A percentile compares a stretch with the other conserved stretches of the same genome.
These are phyloP conservation scores for Globisporangium rhizosaccharum DNA, from an alignment of 352 stramenopile species.

Conservation along the genomic window DNA sequence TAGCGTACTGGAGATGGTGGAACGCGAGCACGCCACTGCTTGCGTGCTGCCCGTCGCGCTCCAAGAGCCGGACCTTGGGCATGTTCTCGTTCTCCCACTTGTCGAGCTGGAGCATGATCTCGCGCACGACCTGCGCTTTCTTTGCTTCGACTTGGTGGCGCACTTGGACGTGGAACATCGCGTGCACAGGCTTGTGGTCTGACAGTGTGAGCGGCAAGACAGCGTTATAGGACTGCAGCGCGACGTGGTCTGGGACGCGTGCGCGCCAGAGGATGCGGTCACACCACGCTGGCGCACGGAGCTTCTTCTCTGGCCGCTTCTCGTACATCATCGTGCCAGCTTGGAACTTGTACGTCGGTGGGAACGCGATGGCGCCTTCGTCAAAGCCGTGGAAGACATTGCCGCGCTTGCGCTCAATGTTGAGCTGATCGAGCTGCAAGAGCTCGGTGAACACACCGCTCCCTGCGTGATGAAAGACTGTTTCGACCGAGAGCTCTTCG, in stretches of 20 bases:
- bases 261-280: conserved; percentile 85
- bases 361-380: conserved; percentile 90
- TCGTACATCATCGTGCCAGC: conserved; percentile 95
- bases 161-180: conserved; percentile 86
- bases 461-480: conserved; percentile 62
- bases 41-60: conserved; percentile 26
- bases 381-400: conserved; percentile 87
- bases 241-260: conserved; percentile 44
- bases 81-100: conserved; percentile 96
- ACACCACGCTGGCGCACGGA: conserved; percentile 97
- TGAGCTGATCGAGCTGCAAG: conserved; percentile 53
- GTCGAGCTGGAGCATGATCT: conserved; percentile 94
- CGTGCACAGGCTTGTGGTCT: conserved; percentile 98
- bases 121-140: conserved; percentile 87
- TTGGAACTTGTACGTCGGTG: conserved; percentile 98
- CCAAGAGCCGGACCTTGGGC: conserved; percentile 87
- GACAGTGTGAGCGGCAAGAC: conserved; percentile 91
- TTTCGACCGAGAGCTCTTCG: conserved; percentile 66
- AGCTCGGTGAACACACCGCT: conserved; percentile 23
- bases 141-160: conserved; percentile 91
- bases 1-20: conserved; percentile 49
- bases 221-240: conserved; percentile 83
- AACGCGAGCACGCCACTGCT: conserved; percentile 69
- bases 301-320: conserved; percentile 97
- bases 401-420: conserved; percentile 57